phyloP scores from a whole-genome alignment of 2,329 filamentous ascomycete species.

The Trichoderma endophyticum region DNA sequence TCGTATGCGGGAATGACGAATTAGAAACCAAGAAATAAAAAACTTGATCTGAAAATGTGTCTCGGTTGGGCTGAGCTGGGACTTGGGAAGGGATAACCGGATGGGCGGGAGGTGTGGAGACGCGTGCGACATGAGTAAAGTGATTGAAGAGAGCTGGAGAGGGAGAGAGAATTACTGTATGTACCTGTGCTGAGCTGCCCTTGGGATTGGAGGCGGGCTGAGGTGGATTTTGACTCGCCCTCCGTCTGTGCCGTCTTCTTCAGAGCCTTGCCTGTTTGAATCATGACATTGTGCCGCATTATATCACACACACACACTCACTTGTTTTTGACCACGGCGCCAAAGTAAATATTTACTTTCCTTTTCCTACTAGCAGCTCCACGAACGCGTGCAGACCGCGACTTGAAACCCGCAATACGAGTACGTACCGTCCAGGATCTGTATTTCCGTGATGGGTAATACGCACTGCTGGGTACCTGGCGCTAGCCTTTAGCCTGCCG shows the following conservation, averaged over 20 bases:
- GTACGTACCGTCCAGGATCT: neutral
- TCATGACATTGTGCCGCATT: neutral
- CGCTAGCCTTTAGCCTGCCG: constrained; percentile 5
- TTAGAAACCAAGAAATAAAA: neutral
- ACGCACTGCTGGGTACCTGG: neutral
- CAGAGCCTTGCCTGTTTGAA: neutral
- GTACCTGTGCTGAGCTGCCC: neutral
- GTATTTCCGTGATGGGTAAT: neutral
- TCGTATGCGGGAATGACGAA: neutral
- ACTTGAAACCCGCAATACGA: constrained; percentile 9
- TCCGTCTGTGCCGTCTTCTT: neutral
- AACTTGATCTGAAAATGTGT: neutral
- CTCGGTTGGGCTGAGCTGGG: neutral
- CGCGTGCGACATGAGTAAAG: neutral
- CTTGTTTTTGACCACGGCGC: neutral
- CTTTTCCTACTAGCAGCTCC: neutral
- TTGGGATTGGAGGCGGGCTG: neutral
- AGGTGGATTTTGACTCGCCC: neutral
- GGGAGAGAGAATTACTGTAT: neutral
- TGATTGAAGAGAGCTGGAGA: neutral
- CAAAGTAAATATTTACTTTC: constrained; percentile 3
- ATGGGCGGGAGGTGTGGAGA: constrained; percentile 10
- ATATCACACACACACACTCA: neutral
- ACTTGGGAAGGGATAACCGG: neutral
- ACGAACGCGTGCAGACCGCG: neutral